Evolutionary conservation across 495 filamentous ascomycete genomes (phyloP).

Genomic region (Penicillium simplicissimum): DNA sequence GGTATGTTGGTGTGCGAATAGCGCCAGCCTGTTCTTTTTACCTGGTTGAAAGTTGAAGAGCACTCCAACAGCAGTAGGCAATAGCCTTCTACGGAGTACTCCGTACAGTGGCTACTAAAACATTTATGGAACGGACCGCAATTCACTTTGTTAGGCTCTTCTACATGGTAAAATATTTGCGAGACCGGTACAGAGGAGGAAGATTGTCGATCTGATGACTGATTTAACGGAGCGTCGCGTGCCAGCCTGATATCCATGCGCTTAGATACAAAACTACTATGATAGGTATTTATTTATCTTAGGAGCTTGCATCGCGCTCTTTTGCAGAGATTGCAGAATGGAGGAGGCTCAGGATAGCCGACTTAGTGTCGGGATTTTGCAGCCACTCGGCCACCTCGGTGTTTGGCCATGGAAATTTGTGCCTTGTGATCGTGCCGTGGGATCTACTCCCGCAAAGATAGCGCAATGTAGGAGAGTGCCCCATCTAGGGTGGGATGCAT

Average conservation of each 20-base stretch:
- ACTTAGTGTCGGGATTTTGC: constrained; percentile 5
- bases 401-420: constrained; percentile 6
- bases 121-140: no score
- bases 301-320: background rate
- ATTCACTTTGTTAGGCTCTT: no score
- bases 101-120: no score
- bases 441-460: constrained; percentile 15
- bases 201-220: no score
- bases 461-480: constrained; percentile 20
- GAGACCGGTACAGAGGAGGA: no score
- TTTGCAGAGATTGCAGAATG: background rate
- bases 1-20: no score
- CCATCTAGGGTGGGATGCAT: constrained; percentile 11
- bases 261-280: background rate
- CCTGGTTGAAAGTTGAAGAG: no score
- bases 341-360: constrained; percentile 7
- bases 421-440: constrained; percentile 10
- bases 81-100: no score
- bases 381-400: constrained; percentile 2
- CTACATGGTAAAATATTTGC: no score
- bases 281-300: background rate
- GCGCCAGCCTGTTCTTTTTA: no score
- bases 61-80: no score
- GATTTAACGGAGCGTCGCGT: background rate
- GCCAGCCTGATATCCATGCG: background rate